These are phyloP conservation scores for Podaxis sp. DNA, from an alignment of 768 basidiomycete genomes.

Conservation along the genomic window DNA sequence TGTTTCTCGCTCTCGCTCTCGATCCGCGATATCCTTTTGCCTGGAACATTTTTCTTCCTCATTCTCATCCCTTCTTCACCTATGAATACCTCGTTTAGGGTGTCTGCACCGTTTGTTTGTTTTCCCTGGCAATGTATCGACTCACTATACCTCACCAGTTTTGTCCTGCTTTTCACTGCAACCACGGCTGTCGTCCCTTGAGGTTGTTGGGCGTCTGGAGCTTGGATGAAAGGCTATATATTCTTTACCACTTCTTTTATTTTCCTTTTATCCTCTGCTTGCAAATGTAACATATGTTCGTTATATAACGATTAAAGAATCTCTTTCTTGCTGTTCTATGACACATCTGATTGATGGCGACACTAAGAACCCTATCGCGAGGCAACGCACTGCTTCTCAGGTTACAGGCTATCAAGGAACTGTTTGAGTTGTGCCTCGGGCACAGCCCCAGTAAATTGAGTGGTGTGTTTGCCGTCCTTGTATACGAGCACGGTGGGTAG, in stretches of 20 bases:
- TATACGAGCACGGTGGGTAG: slow-evolving; percentile 84
- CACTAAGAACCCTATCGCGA: not conserved
- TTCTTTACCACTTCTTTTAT: not conserved
- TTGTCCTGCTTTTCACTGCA: not conserved
- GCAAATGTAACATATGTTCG: slow-evolving; percentile 15
- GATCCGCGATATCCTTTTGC: slow-evolving; percentile 8
- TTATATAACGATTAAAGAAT: slow-evolving; percentile 14
- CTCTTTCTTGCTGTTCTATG: not conserved
- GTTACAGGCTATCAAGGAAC: slow-evolving; percentile 36
- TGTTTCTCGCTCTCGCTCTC: too few species aligned
- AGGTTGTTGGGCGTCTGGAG: slow-evolving; percentile 13
- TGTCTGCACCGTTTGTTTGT: slow-evolving; percentile 16
- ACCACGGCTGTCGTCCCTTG: not conserved
- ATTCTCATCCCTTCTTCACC: slow-evolving; percentile 14
- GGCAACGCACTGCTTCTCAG: slow-evolving; percentile 1
- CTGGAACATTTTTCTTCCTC: slow-evolving; percentile 17
- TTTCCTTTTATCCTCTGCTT: slow-evolving; percentile 1
- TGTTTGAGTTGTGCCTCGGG: slow-evolving; percentile 41
- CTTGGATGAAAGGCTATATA: slow-evolving; percentile 15
- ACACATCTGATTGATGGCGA: slow-evolving; percentile 1
- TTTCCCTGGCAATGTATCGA: slow-evolving; percentile 11
- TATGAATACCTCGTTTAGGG: slow-evolving; percentile 13
- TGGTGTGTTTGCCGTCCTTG: slow-evolving; percentile 57
- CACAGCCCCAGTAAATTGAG: slow-evolving; percentile 63
- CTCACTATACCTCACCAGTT: slow-evolving; percentile 8